Percentiles rank a stretch among this genome's conserved stretches.
Evolutionary conservation across 768 basidiomycete genomes (phyloP).

Genomic region (Gloeostereum incarnatum): DNA sequence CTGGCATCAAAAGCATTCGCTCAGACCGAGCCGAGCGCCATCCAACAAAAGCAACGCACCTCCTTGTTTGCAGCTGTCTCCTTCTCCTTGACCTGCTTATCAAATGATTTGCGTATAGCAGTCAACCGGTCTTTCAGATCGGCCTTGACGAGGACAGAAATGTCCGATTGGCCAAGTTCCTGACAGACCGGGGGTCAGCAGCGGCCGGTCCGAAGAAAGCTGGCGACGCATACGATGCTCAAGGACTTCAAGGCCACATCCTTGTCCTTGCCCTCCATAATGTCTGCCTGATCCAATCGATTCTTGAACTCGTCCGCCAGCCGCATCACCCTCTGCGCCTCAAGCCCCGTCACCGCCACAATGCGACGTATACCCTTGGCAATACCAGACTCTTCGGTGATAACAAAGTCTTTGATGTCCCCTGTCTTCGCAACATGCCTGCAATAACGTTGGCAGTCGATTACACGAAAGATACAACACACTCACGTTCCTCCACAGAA

Average conservation of each 20-base stretch:
- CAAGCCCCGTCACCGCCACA: conserved; percentile 89
- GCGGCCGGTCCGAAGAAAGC: conserved; percentile 1
- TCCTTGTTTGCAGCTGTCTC: conserved; percentile 71
- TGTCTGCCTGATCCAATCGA: conserved; percentile 54
- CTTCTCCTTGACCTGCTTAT: conserved; percentile 77
- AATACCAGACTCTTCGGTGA: conserved; percentile 93
- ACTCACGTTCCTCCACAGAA: conserved; percentile 98
- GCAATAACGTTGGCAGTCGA: conserved; percentile 2
- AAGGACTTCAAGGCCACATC: conserved; percentile 82
- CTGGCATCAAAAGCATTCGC: conserved; percentile 26
- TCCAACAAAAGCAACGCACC: conserved; percentile 28
- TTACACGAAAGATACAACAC: conserved; percentile 1
- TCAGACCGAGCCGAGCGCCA: background rate
- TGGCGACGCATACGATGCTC: conserved; percentile 48
- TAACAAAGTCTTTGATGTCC: conserved; percentile 93
- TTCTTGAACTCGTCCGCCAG: conserved; percentile 53
- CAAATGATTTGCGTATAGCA: conserved; percentile 70
- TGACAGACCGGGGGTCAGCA: conserved; percentile 19
- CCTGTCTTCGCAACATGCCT: conserved; percentile 96
- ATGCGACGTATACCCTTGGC: conserved; percentile 97
- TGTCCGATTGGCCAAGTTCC: conserved; percentile 87
- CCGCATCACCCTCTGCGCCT: conserved; percentile 77
- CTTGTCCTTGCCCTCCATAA: conserved; percentile 65
- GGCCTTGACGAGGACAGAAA: conserved; percentile 78
- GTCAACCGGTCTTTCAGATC: conserved; percentile 68